phyloP scores from a whole-genome alignment of 1,284 basidiomycete genomes.

The Malassezia yamatoensis region DNA sequence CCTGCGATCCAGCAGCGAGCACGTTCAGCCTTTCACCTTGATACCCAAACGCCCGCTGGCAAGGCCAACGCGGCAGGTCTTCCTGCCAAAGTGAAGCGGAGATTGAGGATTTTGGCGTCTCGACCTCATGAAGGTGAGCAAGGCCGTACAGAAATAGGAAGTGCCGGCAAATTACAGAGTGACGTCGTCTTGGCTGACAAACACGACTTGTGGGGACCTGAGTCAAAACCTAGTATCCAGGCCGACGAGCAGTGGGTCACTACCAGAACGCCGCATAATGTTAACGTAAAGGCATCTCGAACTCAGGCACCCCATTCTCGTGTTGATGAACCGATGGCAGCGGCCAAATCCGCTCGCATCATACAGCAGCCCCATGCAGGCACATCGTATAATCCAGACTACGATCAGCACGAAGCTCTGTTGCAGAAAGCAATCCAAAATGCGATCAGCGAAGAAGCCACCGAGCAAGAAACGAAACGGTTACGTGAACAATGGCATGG shows the following conservation, averaged over 20 bases:
- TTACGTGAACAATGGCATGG: constrained; percentile 9
- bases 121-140: constrained; percentile 15
- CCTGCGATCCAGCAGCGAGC: constrained; percentile 53
- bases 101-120: constrained; percentile 18
- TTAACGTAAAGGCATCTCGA: neutral
- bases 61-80: constrained; percentile 21
- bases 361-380: constrained; percentile 71
- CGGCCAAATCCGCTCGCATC: constrained; percentile 51
- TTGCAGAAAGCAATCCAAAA: constrained; percentile 61
- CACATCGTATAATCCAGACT: constrained; percentile 84
- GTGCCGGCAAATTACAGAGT: constrained; percentile 15
- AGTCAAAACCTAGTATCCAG: neutral
- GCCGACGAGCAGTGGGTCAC: constrained; percentile 9
- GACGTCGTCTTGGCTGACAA: constrained; percentile 11
- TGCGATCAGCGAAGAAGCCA: constrained; percentile 57
- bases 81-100: constrained; percentile 24
- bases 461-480: constrained; percentile 50
- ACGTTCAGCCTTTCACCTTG: constrained; percentile 48
- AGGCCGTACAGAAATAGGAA: constrained; percentile 5
- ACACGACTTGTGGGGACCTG: constrained; percentile 11
- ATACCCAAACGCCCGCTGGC: constrained; percentile 10
- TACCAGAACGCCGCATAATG: neutral
- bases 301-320: constrained; percentile 5
- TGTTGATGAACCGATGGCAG: constrained; percentile 1
- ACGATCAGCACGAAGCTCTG: constrained; percentile 64